Base-by-base conservation (phyloP, 805 yeast species). In the Sugiyamaella smithiae region DNA sequence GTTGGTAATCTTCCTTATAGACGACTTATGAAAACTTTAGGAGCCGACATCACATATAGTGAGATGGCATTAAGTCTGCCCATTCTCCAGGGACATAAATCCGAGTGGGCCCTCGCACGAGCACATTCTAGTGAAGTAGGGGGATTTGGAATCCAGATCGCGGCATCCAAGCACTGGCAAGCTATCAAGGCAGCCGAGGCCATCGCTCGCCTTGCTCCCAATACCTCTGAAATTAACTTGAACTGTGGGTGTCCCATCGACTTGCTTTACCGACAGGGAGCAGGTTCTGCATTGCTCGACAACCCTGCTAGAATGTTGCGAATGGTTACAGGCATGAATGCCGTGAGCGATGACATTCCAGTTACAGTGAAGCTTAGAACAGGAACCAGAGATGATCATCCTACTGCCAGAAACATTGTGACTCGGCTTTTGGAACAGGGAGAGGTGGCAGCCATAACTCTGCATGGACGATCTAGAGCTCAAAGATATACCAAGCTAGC, bases 191-290 rank as follows among this genome's bases (percentile, higher is more conserved):
- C 96, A 1, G 82, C 93, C n/a, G 97, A 93, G 66, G 81, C 84
- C 6, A 68, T 88, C 19, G 71, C 77, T 14, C 74, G 75, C 49
- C 75, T 78, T 45, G 76, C 85, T 19, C 71, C 81, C 11, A 65
- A 75, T 49, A 79, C 85, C n/a, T 77, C 84, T 25, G 98, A 93
- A 62, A 72, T 93, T 55, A 93, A 93, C 64, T 76, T 93, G 60
- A 93, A 93, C 68, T 85, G 96, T 63, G 99, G 99, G 2, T 93
- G 99, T 67, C 99, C 99, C 12, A 93, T 93, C 57, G 99, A 95
- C 64, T 74, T 93, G 58, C 72, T 93, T n/a, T 93, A 83, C 67
- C 80, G 91, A 57, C 88, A 86, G 63, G 99, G 99, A 35, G 95
- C 95, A 53, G 99, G 99, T 1, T 82, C 95, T 31, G 98, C 96